Conservation (phyloP, 2,329 filamentous ascomycete genomes). For the Aspergillus pseudoterreus region DNA sequence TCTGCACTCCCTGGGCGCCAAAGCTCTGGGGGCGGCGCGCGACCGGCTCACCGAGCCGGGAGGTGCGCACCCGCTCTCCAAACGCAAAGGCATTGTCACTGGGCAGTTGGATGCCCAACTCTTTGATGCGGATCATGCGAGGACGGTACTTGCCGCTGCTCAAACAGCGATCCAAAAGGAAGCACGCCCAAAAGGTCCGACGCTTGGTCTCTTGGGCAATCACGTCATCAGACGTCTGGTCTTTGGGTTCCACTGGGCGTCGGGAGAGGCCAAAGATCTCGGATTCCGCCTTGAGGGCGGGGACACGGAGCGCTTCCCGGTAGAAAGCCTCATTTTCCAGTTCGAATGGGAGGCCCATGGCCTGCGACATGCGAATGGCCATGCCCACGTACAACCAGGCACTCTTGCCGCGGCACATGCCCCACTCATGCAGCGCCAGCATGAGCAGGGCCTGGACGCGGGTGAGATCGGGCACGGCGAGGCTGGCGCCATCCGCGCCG, state of each 20-base stretch:
- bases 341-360: conserved; percentile 45
- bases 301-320: conserved; percentile 39
- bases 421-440: conserved; percentile 57
- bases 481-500: conserved; percentile 38
- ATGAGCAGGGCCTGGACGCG: conserved; percentile 53
- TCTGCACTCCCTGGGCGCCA: conserved; percentile 39
- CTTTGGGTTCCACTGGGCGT: conserved; percentile 29
- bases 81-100: conserved; percentile 55
- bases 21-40: conserved; percentile 37
- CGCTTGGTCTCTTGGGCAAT: conserved; percentile 53
- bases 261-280: conserved; percentile 37
- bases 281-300: conserved; percentile 33
- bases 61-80: conserved; percentile 52
- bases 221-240: conserved; percentile 44
- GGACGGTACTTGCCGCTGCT: conserved; percentile 54
- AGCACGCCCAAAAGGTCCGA: conserved; percentile 58
- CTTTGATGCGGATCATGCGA: conserved; percentile 49
- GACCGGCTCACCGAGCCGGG: conserved; percentile 45
- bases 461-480: conserved; percentile 45
- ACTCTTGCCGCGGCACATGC: conserved; percentile 50
- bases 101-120: conserved; percentile 53
- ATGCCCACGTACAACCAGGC: conserved; percentile 51
- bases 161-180: conserved; percentile 54
- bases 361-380: conserved; percentile 43
- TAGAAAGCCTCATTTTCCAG: conserved; percentile 47